Evolutionary conservation across 108 stramenopile species (phyloP).

Genomic region (Licmophora abbreviata): DNA sequence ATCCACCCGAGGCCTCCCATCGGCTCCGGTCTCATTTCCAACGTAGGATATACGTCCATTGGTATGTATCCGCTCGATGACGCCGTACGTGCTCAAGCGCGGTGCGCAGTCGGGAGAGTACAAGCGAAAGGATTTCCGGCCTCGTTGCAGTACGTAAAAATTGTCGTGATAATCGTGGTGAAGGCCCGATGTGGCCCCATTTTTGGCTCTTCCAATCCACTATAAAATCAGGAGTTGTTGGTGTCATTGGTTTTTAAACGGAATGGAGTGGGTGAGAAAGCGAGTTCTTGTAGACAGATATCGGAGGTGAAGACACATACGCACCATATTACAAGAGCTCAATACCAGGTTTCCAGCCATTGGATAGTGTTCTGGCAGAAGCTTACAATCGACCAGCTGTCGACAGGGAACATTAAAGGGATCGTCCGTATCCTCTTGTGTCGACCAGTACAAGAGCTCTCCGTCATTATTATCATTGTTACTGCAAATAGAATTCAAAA

Average conservation of each 20-base stretch:
- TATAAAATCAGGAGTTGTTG: too few species aligned
- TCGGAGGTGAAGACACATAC: too few species aligned
- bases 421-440: too few species aligned
- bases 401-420: too few species aligned
- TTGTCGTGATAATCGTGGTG: constrained; percentile 99
- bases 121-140: constrained; percentile 83
- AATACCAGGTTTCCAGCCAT: too few species aligned
- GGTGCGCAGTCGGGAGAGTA: constrained; percentile 50
- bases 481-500: constrained; percentile 18
- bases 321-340: too few species aligned
- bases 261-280: too few species aligned
- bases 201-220: constrained; percentile 74
- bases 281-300: too few species aligned
- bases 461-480: constrained; percentile 22
- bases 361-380: too few species aligned
- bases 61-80: constrained; percentile 57
- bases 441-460: too few species aligned
- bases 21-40: constrained; percentile 20
- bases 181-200: constrained; percentile 66
- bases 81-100: constrained; percentile 62
- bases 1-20: constrained; percentile 20
- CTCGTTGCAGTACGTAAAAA: constrained; percentile 81
- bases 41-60: constrained; percentile 89
- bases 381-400: too few species aligned
- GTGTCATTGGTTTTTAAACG: too few species aligned